Base-by-base conservation (phyloP, 257 asterid species). In the Osmanthus fragrans region DNA sequence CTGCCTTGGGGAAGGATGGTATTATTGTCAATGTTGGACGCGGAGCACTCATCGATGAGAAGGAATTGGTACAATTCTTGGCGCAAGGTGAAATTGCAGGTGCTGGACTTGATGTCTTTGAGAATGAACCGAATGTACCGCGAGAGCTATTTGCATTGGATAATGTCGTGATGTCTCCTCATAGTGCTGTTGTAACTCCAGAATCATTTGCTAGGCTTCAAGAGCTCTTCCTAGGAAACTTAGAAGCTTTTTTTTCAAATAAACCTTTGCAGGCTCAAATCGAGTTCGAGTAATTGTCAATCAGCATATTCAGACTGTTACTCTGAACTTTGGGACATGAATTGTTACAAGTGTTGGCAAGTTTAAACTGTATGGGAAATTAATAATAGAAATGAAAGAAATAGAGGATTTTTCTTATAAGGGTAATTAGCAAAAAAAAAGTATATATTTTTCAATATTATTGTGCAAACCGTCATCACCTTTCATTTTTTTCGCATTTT, bases 51-150 rank as follows among this genome's bases (percentile, higher is more conserved):
- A 39, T 93, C 1, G 96, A 90, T 66, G 97, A 93, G 82, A 77
- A 82, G 66, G 96, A 83, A 70, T n/a, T 94, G 89, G 95, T 90
- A 0, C 54, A 68, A 77, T 82, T 77, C 58, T 72, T 94, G 84
- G 77, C 78, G 78, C 73, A 83, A 12, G 92, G 92, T 29, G 95
- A 89, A 70, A 74, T 92, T 21, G 88, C 90, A 2, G 97, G 98
- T 33, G 97, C 92, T 19, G 96, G 96, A 21, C 86, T 91, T 27
- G 97, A 93, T 75, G 98, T 90, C 54, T 94, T 84, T 45, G 96
- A 88, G 81, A 30, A 88, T 67, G 97, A 94, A 49, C 96, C 98
- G 76, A 25, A 42, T 29, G 96, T 94, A 23, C 97, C 96, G 0
- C 1, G 76, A 7, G 89, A 87, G 83, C 72, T 90, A 9, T 70